These are phyloP conservation scores for Colletotrichum scovillei DNA, from an alignment of 2,329 filamentous ascomycete genomes.

Conservation along the genomic window DNA sequence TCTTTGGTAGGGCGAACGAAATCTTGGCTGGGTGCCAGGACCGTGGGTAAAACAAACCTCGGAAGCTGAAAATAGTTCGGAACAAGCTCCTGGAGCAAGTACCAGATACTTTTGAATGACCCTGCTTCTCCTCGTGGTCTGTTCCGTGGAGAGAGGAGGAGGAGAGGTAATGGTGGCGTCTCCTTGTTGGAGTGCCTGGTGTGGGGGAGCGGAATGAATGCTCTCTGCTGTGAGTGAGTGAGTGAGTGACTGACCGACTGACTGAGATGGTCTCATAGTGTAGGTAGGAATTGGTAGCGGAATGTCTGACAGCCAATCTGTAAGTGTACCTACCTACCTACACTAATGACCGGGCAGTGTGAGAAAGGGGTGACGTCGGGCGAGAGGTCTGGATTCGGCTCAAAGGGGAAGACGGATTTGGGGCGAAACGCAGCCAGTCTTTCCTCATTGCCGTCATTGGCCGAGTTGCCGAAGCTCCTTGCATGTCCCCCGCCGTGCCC, in stretches of 20 bases:
- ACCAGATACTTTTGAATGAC: slow-evolving; percentile 15
- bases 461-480: slow-evolving; percentile 55
- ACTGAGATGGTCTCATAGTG: background rate
- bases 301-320: background rate
- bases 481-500: slow-evolving; percentile 34
- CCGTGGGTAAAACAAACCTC: slow-evolving; percentile 33
- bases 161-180: background rate
- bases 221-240: background rate
- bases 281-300: background rate
- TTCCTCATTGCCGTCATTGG: slow-evolving; percentile 53
- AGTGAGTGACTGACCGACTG: background rate
- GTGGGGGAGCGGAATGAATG: slow-evolving; percentile 21
- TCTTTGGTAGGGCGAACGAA: slow-evolving; percentile 3
- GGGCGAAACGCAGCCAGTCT: slow-evolving; percentile 30
- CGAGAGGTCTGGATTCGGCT: slow-evolving; percentile 45
- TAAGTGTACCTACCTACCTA: background rate
- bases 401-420: slow-evolving; percentile 46
- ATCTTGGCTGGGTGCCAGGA: slow-evolving; percentile 1
- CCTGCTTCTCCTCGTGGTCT: slow-evolving; percentile 2
- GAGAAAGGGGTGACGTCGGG: slow-evolving; percentile 27
- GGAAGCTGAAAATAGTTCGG: slow-evolving; percentile 23
- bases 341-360: background rate
- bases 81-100: slow-evolving; percentile 16
- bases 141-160: background rate
- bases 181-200: background rate